Evolutionary conservation across 768 basidiomycete genomes (phyloP).

Genomic region (Agaricus sinodeliciosus): DNA sequence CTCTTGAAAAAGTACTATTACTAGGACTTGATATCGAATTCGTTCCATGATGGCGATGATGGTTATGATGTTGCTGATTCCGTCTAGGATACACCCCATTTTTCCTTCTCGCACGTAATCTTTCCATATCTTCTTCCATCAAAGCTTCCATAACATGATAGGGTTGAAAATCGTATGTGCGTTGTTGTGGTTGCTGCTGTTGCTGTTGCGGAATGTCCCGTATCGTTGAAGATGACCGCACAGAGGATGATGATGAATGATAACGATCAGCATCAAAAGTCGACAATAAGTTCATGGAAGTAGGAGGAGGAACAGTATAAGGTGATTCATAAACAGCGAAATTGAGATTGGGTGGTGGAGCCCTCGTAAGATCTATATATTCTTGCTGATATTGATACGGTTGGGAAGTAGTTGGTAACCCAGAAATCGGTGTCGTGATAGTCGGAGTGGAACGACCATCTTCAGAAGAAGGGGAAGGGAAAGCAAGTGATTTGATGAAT

Average conservation of each 20-base stretch:
- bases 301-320: constrained; percentile 27
- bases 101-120: constrained; percentile 65
- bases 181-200: neutral
- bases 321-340: constrained; percentile 73
- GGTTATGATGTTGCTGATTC: constrained; percentile 21
- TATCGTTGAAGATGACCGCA: constrained; percentile 17
- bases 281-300: neutral
- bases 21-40: constrained; percentile 58
- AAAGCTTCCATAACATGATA: constrained; percentile 83
- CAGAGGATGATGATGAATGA: constrained; percentile 24
- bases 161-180: constrained; percentile 46
- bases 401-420: constrained; percentile 12
- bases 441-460: constrained; percentile 39
- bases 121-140: constrained; percentile 93
- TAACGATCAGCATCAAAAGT: constrained; percentile 17
- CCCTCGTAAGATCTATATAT: constrained; percentile 45
- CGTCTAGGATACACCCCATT: constrained; percentile 33
- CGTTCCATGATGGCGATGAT: constrained; percentile 18
- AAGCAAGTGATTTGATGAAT: constrained; percentile 64
- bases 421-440: constrained; percentile 19
- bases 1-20: constrained; percentile 72
- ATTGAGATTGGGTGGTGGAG: constrained; percentile 76
- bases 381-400: constrained; percentile 13
- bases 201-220: constrained; percentile 17
- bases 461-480: constrained; percentile 50